These are phyloP conservation scores for Iberis pinnata DNA, from an alignment of 345 rosid genomes.

Conservation along the genomic window DNA sequence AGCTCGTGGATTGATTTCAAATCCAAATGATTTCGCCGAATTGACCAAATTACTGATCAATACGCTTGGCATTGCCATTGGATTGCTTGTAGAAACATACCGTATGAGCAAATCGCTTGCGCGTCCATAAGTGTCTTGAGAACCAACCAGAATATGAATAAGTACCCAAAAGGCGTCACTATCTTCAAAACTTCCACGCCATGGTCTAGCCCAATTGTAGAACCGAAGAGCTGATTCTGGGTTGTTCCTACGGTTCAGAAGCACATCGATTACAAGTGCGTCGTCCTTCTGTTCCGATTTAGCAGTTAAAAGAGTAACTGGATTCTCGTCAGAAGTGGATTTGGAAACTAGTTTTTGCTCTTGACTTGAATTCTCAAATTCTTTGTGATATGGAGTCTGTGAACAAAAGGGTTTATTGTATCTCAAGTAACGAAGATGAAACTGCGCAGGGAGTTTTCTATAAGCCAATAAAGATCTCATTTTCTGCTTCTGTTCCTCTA, in stretches of 20 bases:
- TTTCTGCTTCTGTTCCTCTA: slow-evolving; percentile 3
- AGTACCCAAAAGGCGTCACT: slow-evolving; percentile 42
- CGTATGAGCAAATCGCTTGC: slow-evolving; percentile 40
- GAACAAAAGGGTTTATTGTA: slow-evolving; percentile 37
- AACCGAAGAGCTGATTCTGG: slow-evolving; percentile 43
- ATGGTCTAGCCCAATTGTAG: slow-evolving; percentile 31
- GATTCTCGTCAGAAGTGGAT: slow-evolving; percentile 7
- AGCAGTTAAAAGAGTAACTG: background rate
- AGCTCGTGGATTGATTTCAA: slow-evolving; percentile 38
- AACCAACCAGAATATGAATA: slow-evolving; percentile 48
- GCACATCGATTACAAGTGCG: slow-evolving; percentile 33
- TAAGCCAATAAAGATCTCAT: slow-evolving; percentile 32
- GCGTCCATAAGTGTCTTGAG: slow-evolving; percentile 24
- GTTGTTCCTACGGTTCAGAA: slow-evolving; percentile 35
- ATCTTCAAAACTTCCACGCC: slow-evolving; percentile 33
- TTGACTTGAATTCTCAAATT: slow-evolving; percentile 17
- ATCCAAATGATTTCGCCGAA: slow-evolving; percentile 34
- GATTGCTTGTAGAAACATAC: slow-evolving; percentile 34
- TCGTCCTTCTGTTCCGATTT: slow-evolving; percentile 22
- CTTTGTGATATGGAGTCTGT: slow-evolving; percentile 24
- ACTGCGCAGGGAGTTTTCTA: slow-evolving; percentile 18
- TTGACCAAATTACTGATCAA: slow-evolving; percentile 40
- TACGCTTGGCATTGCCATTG: slow-evolving; percentile 31
- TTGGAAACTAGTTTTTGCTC: slow-evolving; percentile 4
- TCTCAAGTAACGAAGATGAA: slow-evolving; percentile 26